Conservation (phyloP, 192 early-diverging fungal genomes). For the Glomus cerebriforme region DNA sequence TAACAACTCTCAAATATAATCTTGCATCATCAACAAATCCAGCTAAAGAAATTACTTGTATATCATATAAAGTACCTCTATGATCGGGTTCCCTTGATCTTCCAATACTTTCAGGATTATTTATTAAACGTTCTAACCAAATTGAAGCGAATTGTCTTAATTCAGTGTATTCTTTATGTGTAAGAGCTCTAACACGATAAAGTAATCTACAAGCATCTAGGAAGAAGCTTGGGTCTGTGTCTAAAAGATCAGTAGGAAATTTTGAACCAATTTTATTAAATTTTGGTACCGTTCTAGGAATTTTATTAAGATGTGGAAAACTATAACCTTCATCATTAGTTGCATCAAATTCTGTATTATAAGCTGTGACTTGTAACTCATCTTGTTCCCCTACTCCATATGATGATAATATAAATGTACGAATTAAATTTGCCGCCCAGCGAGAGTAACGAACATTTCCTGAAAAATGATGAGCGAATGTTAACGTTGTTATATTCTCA, state of each 20-base stretch:
- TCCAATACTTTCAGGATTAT: constrained; percentile 53
- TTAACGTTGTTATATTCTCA: constrained; percentile 56
- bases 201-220: constrained; percentile 57
- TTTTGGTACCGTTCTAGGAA: constrained; percentile 52
- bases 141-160: constrained; percentile 51
- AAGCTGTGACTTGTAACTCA: constrained; percentile 44
- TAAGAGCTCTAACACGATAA: constrained; percentile 49
- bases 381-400: constrained; percentile 51
- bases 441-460: constrained; percentile 54
- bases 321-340: constrained; percentile 62
- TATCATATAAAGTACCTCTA: constrained; percentile 57
- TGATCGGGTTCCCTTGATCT: constrained; percentile 59
- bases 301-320: constrained; percentile 57
- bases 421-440: constrained; percentile 57
- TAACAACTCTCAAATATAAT: constrained; percentile 55
- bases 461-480: constrained; percentile 55
- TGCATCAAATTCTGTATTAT: constrained; percentile 52
- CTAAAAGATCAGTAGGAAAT: constrained; percentile 46
- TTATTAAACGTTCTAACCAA: constrained; percentile 56
- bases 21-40: constrained; percentile 59
- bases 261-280: constrained; percentile 16
- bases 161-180: constrained; percentile 62
- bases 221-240: constrained; percentile 51
- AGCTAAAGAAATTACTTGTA: constrained; percentile 55
- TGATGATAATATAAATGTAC: constrained; percentile 50